phyloP scores from a whole-genome alignment of 176 grass and related monocot genomes.

The Bonia amplexicaulis region DNA sequence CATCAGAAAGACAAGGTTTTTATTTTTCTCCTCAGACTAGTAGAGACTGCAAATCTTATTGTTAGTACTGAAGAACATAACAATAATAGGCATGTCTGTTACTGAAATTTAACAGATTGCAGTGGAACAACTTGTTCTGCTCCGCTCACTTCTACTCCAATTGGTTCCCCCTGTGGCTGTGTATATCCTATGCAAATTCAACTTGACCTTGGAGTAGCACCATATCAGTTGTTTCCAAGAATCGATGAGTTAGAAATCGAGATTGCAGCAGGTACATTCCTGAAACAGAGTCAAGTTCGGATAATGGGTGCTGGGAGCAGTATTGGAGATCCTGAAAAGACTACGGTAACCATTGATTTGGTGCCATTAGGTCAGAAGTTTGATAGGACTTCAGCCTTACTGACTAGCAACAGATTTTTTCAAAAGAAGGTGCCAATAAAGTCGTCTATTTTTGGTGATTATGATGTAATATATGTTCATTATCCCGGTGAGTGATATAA shows the following conservation, averaged over 20 bases:
- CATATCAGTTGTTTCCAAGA: conserved; percentile 65
- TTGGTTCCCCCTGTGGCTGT: conserved; percentile 82
- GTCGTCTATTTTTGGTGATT: conserved; percentile 59
- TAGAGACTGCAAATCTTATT: background rate
- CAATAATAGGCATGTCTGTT: background rate
- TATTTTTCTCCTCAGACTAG: conserved; percentile 10
- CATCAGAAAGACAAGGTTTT: conserved; percentile 56
- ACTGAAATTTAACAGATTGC: conserved; percentile 52
- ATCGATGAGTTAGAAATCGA: conserved; percentile 72
- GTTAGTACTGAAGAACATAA: background rate
- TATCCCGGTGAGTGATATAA: conserved; percentile 58
- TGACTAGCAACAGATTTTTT: conserved; percentile 74
- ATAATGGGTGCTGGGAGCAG: conserved; percentile 75
- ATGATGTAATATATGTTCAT: conserved; percentile 56
- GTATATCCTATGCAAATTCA: conserved; percentile 80
- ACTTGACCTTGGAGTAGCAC: conserved; percentile 58
- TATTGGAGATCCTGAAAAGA: conserved; percentile 58
- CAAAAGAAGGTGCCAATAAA: conserved; percentile 68
- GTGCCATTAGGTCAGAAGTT: conserved; percentile 78
- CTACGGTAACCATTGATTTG: conserved; percentile 64
- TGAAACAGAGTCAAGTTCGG: conserved; percentile 76
- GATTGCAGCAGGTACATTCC: conserved; percentile 59
- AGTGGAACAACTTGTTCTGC: conserved; percentile 46
- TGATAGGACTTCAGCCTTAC: conserved; percentile 64
- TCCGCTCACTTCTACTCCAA: conserved; percentile 75